phyloP scores from a whole-genome alignment of 805 yeast species.

The Cyberlindnera maclurae region DNA sequence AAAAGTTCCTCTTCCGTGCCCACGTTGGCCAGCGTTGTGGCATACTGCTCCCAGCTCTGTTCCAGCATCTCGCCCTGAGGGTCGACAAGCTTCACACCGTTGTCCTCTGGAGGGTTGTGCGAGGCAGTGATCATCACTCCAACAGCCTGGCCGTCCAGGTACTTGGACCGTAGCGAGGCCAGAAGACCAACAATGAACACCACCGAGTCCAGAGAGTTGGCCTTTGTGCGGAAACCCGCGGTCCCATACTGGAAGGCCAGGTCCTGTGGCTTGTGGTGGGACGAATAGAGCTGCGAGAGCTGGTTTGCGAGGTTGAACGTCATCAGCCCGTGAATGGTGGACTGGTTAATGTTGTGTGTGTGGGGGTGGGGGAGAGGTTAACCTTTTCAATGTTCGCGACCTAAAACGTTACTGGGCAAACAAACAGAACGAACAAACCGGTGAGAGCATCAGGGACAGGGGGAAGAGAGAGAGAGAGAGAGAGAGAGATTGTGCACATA shows the following conservation, averaged over 20 bases:
- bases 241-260: constrained; percentile 74
- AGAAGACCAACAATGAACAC: constrained; percentile 77
- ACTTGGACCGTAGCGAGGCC: constrained; percentile 77
- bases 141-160: constrained; percentile 56
- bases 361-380: neutral
- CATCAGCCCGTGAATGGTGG: constrained; percentile 3
- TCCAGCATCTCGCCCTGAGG: constrained; percentile 89
- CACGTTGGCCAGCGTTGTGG: constrained; percentile 76
- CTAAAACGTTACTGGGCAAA: too few relatives aligned
- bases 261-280: constrained; percentile 35
- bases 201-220: constrained; percentile 65
- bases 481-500: too few relatives aligned
- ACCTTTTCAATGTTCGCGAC: neutral
- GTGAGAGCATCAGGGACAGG: too few relatives aligned
- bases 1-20: constrained; percentile 36
- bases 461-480: too few relatives aligned
- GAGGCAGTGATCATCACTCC: constrained; percentile 98
- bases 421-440: too few relatives aligned
- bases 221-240: constrained; percentile 87
- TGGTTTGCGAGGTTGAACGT: constrained; percentile 9
- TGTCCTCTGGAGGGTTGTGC: constrained; percentile 88
- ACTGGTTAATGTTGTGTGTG: neutral
- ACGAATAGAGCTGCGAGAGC: constrained; percentile 8
- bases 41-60: constrained; percentile 75
- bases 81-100: constrained; percentile 91